Evolutionary conservation across 805 yeast species (phyloP).

Genomic region (Pichia phayaonensis): DNA sequence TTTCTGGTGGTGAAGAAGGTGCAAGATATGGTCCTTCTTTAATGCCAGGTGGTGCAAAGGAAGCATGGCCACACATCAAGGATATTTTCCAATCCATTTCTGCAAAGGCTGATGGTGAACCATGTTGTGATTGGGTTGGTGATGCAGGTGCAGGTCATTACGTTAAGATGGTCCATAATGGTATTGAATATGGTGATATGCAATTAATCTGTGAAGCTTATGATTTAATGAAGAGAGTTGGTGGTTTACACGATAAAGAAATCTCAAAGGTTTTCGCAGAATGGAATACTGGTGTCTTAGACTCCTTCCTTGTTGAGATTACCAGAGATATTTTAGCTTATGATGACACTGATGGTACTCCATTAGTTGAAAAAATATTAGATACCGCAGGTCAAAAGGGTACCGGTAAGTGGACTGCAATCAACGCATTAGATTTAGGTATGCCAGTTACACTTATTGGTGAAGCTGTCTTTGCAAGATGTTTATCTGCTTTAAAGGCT

Average conservation of each 20-base stretch:
- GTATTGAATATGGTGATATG: constrained; percentile 99
- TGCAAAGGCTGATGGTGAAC: constrained; percentile 96
- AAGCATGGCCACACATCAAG: constrained; percentile 99
- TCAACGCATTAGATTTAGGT: constrained; percentile 94
- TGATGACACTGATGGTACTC: constrained; percentile 85
- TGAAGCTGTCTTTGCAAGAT: constrained; percentile 97
- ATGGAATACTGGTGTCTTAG: constrained; percentile 97
- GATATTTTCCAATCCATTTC: constrained; percentile 92
- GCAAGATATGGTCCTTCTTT: constrained; percentile 98
- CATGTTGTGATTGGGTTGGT: constrained; percentile 99
- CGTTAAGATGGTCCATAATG: constrained; percentile 99
- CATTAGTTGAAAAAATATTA: constrained; percentile 91
- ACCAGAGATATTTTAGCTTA: constrained; percentile 89
- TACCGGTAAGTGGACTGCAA: constrained; percentile 99
- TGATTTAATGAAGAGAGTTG: constrained; percentile 90
- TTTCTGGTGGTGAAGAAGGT: constrained; percentile 99
- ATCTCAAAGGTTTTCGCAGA: constrained; percentile 83
- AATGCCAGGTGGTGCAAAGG: constrained; percentile 98
- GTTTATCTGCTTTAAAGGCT: constrained; percentile 83
- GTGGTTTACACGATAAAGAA: constrained; percentile 84
- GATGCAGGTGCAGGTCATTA: constrained; percentile 98
- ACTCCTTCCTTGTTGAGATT: constrained; percentile 94
- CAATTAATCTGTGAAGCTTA: constrained; percentile 97
- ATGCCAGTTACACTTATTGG: constrained; percentile 98
- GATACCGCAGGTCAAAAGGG: constrained; percentile 99